A percentile compares a stretch with the other conserved stretches of the same genome.
Conservation (phyloP, 371 early-diverging fungal genomes). For the Basidiobolus meristosporus region DNA sequence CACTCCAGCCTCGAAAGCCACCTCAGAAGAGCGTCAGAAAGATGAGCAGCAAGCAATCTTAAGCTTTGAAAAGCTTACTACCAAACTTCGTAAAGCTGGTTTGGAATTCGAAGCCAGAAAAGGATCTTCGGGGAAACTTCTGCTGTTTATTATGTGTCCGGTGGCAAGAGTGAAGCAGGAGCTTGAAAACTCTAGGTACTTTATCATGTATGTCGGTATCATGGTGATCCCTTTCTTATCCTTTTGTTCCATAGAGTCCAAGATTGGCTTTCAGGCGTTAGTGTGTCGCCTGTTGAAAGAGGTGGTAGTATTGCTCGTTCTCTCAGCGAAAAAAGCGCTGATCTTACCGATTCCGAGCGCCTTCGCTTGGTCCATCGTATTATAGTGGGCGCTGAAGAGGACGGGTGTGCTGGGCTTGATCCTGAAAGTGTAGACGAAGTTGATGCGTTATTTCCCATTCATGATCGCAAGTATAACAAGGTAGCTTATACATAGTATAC, state of each 20-base stretch:
- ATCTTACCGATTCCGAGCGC: conserved; percentile 39
- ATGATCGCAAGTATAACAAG: conserved; percentile 51
- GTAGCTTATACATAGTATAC: neutral
- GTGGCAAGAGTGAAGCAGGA: conserved; percentile 1
- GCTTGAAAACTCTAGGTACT: neutral
- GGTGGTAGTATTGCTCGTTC: no score
- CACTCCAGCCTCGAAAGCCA: neutral
- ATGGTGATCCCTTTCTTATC: neutral
- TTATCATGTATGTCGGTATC: neutral
- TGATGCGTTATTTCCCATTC: conserved; percentile 54
- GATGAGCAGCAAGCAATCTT: neutral
- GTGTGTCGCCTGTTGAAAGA: conserved; percentile 12
- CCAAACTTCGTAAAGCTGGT: neutral
- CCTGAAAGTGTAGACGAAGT: conserved; percentile 29
- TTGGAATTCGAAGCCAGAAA: conserved; percentile 3
- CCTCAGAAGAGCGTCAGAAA: neutral
- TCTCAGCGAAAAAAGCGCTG: conserved; percentile 9
- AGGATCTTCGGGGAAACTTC: neutral
- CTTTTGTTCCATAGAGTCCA: conserved; percentile 16
- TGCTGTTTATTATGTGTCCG: conserved; percentile 5
- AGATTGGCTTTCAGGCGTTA: conserved; percentile 48
- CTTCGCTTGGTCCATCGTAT: conserved; percentile 51
- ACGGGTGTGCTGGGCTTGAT: conserved; percentile 53
- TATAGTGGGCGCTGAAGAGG: conserved; percentile 31
- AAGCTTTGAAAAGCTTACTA: neutral